Base-by-base conservation (phyloP, 2,329 filamentous ascomycete species). In the Neurospora sp. region DNA sequence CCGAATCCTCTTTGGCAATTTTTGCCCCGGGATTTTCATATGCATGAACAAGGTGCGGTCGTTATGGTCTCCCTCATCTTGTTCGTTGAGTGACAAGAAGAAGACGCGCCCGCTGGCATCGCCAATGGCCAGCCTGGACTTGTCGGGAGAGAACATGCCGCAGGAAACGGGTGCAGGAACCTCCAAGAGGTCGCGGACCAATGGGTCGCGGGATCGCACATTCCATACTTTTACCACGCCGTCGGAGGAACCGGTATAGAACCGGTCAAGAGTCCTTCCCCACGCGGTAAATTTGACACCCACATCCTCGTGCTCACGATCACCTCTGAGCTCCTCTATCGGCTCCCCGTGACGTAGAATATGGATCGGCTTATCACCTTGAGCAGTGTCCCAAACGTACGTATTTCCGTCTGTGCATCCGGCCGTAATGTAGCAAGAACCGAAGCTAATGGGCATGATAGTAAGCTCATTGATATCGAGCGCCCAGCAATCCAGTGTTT, bases 241-340 rank as follows among this genome's bases (percentile, higher is more conserved):
- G 71, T 90, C 88, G 1, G 88, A 89, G 0, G 86, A 87, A 0
- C 88, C 88, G 0, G 87, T 90, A 73, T 90, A 90, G 62, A 90
- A 83, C 0, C 87, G 82, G 69, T 88, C 85, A 0, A 81, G 77
- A 0, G 84, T 85, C 17, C 80, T 82, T 0, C 86, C 88, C 88
- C 88, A 90, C 4, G 87, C 84, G 0, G 84, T 84, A 73, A 90
- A 90, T 75, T 89, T 90, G 58, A 90, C 86, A 1, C 88, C 88
- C 0, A 85, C 85, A 70, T 90, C 88, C 68, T 87, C 86, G 9
- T 80, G 78, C 70, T 88, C 86, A 13, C 84, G 78, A 43, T 86
- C 82, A 1, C 81, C 81, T 4, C 78, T 72, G 40, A 82, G 78
- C 38, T 80, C 79, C 13, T 82, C 80, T 2, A 82, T 73, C 0